Conservation (phyloP, 192 early-diverging fungal species). For the Entomortierella beljakovae region DNA sequence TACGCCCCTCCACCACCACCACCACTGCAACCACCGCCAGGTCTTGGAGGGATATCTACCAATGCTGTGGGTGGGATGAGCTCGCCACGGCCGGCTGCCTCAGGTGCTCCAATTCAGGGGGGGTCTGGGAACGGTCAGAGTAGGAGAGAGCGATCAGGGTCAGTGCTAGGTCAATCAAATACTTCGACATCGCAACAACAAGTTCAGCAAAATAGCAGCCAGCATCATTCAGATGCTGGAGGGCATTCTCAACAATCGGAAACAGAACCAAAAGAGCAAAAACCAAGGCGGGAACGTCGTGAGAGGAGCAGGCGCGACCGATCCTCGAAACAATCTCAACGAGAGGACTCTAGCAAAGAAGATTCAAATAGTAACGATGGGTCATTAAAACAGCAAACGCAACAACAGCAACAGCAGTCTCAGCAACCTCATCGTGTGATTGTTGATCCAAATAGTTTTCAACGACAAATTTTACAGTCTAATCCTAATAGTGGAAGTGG, state of each 20-base stretch:
- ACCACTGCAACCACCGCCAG: no score
- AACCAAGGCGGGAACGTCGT: conserved; percentile 24
- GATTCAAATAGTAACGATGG: conserved; percentile 23
- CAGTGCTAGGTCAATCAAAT: conserved; percentile 4
- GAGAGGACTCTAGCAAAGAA: conserved; percentile 1
- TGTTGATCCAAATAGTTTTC: conserved; percentile 53
- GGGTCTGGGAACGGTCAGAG: neutral
- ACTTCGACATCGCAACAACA: neutral
- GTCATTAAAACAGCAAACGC: conserved; percentile 13
- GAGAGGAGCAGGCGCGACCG: conserved; percentile 24
- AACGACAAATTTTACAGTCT: conserved; percentile 38
- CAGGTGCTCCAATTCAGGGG: neutral
- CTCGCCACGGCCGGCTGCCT: neutral
- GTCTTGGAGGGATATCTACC: conserved; percentile 11
- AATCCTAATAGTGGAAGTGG: conserved; percentile 21
- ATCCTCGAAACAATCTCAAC: conserved; percentile 8
- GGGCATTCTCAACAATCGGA: conserved; percentile 24
- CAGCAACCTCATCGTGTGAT: conserved; percentile 41
- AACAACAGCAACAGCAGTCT: conserved; percentile 9
- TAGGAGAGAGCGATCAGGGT: conserved; percentile 23
- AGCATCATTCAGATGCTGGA: conserved; percentile 5
- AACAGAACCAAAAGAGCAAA: conserved; percentile 24
- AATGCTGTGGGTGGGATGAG: conserved; percentile 2
- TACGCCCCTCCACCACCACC: conserved; percentile 11
- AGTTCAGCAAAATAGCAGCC: neutral